Percentiles rank a stretch among this genome's conserved stretches.
These are phyloP conservation scores for Taiozyma sp. DNA, from an alignment of 1,139 yeast genomes.

Conservation along the genomic window DNA sequence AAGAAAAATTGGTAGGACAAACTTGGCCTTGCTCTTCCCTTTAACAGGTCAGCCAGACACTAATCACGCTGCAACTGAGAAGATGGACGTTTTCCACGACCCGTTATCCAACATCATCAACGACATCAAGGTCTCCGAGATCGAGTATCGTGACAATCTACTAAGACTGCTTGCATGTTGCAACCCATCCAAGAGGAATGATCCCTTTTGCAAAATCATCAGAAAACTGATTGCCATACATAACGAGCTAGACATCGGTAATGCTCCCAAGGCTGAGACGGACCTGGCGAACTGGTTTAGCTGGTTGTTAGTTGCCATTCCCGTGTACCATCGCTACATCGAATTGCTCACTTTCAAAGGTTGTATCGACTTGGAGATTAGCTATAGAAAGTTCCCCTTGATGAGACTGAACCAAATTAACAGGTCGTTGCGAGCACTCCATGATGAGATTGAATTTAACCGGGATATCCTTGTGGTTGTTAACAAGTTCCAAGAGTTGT, in stretches of 20 bases:
- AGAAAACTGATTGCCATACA: conserved; percentile 9
- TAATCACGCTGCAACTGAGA: background rate
- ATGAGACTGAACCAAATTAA: conserved; percentile 32
- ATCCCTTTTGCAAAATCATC: background rate
- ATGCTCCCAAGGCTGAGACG: conserved; percentile 1
- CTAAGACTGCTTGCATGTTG: conserved; percentile 1
- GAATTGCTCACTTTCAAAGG: conserved; percentile 27
- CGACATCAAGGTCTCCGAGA: conserved; percentile 4
- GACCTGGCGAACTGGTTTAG: background rate
- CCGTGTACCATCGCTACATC: conserved; percentile 27
- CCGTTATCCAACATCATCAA: conserved; percentile 3
- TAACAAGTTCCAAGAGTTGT: conserved; percentile 1
- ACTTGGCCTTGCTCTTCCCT: background rate
- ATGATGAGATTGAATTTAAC: background rate
- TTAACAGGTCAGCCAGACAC: background rate
- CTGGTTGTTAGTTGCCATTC: conserved; percentile 18
- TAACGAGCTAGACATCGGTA: conserved; percentile 6
- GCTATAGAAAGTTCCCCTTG: conserved; percentile 27
- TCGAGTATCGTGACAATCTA: background rate
- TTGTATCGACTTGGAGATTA: conserved; percentile 30
- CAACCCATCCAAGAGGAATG: background rate
- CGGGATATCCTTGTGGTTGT: background rate
- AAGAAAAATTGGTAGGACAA: background rate
- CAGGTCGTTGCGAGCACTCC: conserved; percentile 21
- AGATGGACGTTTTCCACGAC: conserved; percentile 2